A percentile compares a stretch with the other conserved stretches of the same genome.
Evolutionary conservation across 2,329 filamentous ascomycete genomes (phyloP).

Genomic region (Cryphonectria nitschkei): DNA sequence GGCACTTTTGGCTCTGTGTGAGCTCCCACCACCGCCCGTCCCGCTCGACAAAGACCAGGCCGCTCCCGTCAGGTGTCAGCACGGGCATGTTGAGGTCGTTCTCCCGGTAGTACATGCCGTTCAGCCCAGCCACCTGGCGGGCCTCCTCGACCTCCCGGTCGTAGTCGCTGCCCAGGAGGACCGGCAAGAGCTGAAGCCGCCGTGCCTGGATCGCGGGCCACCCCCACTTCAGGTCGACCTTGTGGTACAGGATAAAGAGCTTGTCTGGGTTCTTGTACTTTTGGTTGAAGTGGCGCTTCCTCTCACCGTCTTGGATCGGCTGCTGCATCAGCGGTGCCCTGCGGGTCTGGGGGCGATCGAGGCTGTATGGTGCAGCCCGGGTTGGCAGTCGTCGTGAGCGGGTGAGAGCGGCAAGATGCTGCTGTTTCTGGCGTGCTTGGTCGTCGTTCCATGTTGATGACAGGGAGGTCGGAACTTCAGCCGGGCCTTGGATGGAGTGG

Average conservation of each 20-base stretch:
- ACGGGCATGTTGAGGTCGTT: conserved; percentile 30
- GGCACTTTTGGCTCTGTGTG: conserved; percentile 24
- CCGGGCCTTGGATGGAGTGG: neutral
- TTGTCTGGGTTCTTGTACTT: conserved; percentile 26
- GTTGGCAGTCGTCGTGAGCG: conserved; percentile 15
- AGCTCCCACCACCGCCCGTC: conserved; percentile 27
- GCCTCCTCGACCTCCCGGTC: conserved; percentile 28
- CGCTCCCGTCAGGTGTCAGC: conserved; percentile 28
- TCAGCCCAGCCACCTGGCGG: conserved; percentile 26
- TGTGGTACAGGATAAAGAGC: conserved; percentile 29
- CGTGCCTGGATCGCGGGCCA: conserved; percentile 25
- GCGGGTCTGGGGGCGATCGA: neutral
- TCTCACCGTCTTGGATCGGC: neutral
- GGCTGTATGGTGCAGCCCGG: conserved; percentile 13
- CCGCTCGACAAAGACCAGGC: conserved; percentile 22
- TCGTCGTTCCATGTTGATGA: neutral
- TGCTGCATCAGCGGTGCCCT: neutral
- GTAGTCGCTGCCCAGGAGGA: conserved; percentile 24
- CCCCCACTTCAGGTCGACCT: conserved; percentile 26
- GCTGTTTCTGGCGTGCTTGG: neutral
- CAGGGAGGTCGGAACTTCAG: conserved; percentile 1
- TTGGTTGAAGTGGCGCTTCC: conserved; percentile 29
- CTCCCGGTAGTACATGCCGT: conserved; percentile 29
- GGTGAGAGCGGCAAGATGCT: neutral
- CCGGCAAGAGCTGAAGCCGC: conserved; percentile 25